Base-by-base conservation (phyloP, 495 filamentous ascomycete genomes). In the Tetracladium marchalianum region DNA sequence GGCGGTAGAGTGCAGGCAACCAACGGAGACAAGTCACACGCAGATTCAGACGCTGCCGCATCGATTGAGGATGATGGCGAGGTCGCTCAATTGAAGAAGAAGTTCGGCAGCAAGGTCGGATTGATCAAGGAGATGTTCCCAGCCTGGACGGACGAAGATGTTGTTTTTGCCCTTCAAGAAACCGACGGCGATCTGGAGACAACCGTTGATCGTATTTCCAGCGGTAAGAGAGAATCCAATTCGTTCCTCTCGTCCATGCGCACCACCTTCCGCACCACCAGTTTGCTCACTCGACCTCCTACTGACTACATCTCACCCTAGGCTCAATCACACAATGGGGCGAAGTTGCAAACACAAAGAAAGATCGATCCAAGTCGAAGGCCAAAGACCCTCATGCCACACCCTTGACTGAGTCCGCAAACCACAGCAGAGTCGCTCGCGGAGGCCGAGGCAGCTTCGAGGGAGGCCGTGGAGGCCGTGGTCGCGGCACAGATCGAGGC, bases 241-340 rank as follows among this genome's bases (percentile, higher is more conserved):
- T 9, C 27, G 34, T 17, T 31, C 17, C 35, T 27, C 39, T 27
- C 19, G 31, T 15, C 4, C 24, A 31, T 12, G 0, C 11, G 19
- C 8, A 39, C 35, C 7, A 32, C 33, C n/a, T 42, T 17, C 8
- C 44, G 12, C 11, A 41, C 13, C 19, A 51, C 42, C 46, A n/a
- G 47, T 43, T 51, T 46, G 31, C 12, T 18, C 17, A 12, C 15
- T 18, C 13, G 4, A 44, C 19, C 32, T 35, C 12, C 0, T n/a
- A 27, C 22, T 27, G 22, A 27, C 22, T 27, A 7, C 22, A 27
- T 27, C 22, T 27, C 22, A 27, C 22, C 22, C 22, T 58, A 96
- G 90, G 90, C 53, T 81, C 81, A 46, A 84, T 95, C 54, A 80
- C 88, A 51, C 88, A 90, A 72, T 99, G 93, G 85, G 85, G 82